Conservation (phyloP, 2,329 filamentous ascomycete species). For the Zarea fungicola region DNA sequence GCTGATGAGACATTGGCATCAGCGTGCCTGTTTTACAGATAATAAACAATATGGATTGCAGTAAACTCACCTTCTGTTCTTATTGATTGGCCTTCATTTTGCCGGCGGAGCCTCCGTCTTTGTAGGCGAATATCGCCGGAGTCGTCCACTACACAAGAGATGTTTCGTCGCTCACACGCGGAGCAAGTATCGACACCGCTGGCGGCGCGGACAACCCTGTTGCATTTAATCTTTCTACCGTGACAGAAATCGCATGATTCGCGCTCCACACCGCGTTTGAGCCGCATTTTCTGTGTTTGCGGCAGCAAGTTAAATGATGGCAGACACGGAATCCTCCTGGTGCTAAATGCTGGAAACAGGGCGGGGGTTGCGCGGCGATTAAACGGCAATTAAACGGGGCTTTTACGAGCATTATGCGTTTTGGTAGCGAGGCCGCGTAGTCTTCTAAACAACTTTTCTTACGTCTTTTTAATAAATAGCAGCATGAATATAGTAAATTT, state of each 20-base stretch:
- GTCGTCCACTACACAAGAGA: constrained; percentile 17
- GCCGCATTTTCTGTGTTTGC: constrained; percentile 7
- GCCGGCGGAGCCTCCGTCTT: not conserved
- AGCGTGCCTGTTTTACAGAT: too few relatives aligned
- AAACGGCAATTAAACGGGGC: constrained; percentile 1
- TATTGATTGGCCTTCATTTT: too few relatives aligned
- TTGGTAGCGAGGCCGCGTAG: too few relatives aligned
- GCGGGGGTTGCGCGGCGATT: constrained; percentile 4
- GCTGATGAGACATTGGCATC: too few relatives aligned
- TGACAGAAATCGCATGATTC: constrained; percentile 15
- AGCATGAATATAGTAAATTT: too few relatives aligned
- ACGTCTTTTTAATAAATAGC: too few relatives aligned
- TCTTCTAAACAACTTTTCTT: too few relatives aligned
- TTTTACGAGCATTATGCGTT: not conserved
- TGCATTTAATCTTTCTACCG: constrained; percentile 23
- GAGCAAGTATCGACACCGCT: constrained; percentile 18
- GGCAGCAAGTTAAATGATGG: not conserved
- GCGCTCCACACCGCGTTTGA: constrained; percentile 12
- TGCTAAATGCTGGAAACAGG: not conserved
- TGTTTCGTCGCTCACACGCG: constrained; percentile 19
- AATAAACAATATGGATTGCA: too few relatives aligned
- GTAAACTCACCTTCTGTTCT: too few relatives aligned
- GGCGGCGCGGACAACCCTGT: constrained; percentile 16
- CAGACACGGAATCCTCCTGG: too few relatives aligned
- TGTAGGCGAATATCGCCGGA: constrained; percentile 19